Conservation (phyloP, 2,329 filamentous ascomycete species). For the Neonectria faginata region DNA sequence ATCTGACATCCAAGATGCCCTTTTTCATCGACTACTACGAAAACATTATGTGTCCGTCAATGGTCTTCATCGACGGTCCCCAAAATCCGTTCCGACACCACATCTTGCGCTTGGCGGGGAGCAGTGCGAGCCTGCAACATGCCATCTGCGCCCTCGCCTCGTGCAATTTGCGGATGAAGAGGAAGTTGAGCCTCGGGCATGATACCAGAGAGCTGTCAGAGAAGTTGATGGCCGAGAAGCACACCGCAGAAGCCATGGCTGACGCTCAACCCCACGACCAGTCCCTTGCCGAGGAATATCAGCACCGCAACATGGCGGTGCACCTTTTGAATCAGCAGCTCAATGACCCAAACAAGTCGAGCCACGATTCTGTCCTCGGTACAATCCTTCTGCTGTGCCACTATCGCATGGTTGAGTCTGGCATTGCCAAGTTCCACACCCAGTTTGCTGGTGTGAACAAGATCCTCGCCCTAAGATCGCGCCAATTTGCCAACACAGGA, state of each 20-base stretch:
- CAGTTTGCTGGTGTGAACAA: constrained; percentile 95
- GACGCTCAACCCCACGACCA: constrained; percentile 69
- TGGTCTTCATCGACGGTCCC: constrained; percentile 90
- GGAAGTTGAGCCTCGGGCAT: constrained; percentile 72
- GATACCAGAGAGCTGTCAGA: constrained; percentile 64
- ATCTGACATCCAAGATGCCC: constrained; percentile 81
- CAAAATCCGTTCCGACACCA: constrained; percentile 88
- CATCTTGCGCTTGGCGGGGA: constrained; percentile 80
- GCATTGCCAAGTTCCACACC: constrained; percentile 91
- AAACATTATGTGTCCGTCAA: constrained; percentile 89
- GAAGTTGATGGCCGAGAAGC: constrained; percentile 61
- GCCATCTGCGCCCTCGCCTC: constrained; percentile 90
- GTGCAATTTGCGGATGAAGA: constrained; percentile 90
- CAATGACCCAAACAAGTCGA: constrained; percentile 78
- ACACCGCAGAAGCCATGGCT: constrained; percentile 57
- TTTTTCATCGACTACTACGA: constrained; percentile 95
- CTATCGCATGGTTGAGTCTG: constrained; percentile 93
- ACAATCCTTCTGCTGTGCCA: constrained; percentile 90
- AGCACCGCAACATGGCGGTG: constrained; percentile 84
- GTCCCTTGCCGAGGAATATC: constrained; percentile 81
- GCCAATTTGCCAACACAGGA: constrained; percentile 62
- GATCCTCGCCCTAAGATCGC: constrained; percentile 78
- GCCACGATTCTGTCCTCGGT: constrained; percentile 87
- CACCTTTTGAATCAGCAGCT: constrained; percentile 86
- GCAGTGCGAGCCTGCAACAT: constrained; percentile 87